These are phyloP conservation scores for Mucor circinelloides DNA, from an alignment of 371 early-diverging fungal species.

Conservation along the genomic window DNA sequence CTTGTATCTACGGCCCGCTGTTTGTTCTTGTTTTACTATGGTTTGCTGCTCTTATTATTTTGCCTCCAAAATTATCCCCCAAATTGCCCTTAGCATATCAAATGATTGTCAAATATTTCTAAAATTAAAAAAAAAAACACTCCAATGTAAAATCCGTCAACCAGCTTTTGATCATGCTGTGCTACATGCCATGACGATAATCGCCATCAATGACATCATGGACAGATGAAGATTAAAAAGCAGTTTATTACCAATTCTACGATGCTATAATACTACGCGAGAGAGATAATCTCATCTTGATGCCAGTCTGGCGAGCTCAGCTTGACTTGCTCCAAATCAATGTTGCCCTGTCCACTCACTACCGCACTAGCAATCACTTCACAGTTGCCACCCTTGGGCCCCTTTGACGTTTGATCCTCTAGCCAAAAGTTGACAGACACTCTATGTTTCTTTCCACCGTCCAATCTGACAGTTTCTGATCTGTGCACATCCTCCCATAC, in stretches of 20 bases:
- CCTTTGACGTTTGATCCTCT: constrained; percentile 25
- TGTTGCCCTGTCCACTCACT: constrained; percentile 22
- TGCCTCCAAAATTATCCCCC: constrained; percentile 23
- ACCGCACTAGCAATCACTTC: constrained; percentile 27
- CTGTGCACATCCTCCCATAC: constrained; percentile 25
- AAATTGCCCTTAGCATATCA: constrained; percentile 20
- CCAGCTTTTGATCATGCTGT: background rate
- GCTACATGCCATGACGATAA: background rate
- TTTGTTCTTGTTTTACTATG: constrained; percentile 21
- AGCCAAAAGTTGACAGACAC: constrained; percentile 36
- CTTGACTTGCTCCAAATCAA: constrained; percentile 15
- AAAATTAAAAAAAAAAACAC: background rate
- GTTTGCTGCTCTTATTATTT: constrained; percentile 23
- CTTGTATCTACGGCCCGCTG: constrained; percentile 16
- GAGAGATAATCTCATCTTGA: constrained; percentile 17
- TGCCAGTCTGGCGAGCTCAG: constrained; percentile 28
- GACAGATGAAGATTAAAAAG: background rate
- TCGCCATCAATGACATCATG: background rate
- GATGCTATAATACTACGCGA: background rate
- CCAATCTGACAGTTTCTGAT: constrained; percentile 12
- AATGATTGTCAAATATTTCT: constrained; percentile 19
- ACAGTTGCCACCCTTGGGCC: constrained; percentile 35
- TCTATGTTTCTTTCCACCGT: constrained; percentile 4
- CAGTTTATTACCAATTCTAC: background rate
- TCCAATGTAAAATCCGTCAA: background rate